Percentiles rank a stretch among this genome's conserved stretches.
These are phyloP conservation scores for Kodamaea kakaduensis DNA, from an alignment of 805 yeast genomes.

Conservation along the genomic window DNA sequence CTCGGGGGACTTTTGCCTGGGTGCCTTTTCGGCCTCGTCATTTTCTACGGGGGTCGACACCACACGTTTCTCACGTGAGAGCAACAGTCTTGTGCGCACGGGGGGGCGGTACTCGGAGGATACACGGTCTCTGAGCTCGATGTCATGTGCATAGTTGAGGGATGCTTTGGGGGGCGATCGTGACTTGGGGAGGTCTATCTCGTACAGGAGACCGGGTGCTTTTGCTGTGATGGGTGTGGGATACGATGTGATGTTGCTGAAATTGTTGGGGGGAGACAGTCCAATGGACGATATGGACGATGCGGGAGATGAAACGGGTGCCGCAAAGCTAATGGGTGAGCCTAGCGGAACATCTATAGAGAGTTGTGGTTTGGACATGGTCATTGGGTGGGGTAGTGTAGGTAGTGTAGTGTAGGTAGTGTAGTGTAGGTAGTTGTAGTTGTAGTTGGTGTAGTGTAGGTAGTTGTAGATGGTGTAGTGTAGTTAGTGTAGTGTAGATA, in stretches of 20 bases:
- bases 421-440: not conserved
- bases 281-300: slow-evolving; percentile 7
- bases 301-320: slow-evolving; percentile 12
- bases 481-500: too few relatives aligned
- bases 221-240: slow-evolving; percentile 40
- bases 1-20: not conserved
- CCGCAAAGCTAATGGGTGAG: slow-evolving; percentile 5
- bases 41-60: slow-evolving; percentile 15
- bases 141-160: slow-evolving; percentile 1
- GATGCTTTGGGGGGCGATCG: slow-evolving; percentile 4
- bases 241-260: slow-evolving; percentile 37
- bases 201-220: slow-evolving; percentile 2
- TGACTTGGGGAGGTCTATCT: slow-evolving; percentile 7
- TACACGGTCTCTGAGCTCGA: slow-evolving; percentile 18
- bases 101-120: slow-evolving; percentile 37
- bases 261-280: slow-evolving; percentile 14
- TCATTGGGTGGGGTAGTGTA: too few relatives aligned
- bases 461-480: too few relatives aligned
- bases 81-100: slow-evolving; percentile 17
- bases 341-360: slow-evolving; percentile 1
- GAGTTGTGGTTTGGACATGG: not conserved
- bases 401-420: too few relatives aligned
- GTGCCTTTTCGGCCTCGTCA: slow-evolving; percentile 1
- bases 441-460: not conserved
- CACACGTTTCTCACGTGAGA: slow-evolving; percentile 16